Evolutionary conservation across 2,329 filamentous ascomycete genomes (phyloP), one percentile per base, ranked within the genome.

Genomic region (Cladosporium velox): DNA sequence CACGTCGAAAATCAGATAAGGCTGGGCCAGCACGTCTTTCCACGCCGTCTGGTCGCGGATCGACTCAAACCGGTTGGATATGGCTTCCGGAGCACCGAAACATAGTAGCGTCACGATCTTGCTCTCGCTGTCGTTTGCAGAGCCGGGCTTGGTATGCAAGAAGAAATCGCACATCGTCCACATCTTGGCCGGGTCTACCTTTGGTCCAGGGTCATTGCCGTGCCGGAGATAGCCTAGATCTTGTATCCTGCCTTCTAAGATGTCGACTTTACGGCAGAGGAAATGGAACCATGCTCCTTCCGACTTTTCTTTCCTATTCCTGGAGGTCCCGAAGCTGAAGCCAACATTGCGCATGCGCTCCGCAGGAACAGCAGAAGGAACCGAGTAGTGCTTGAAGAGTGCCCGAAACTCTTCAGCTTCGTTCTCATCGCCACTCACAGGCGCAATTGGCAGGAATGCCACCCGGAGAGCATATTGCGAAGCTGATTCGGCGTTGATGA

Each of bases 1-100:
- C 2, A 77, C 66, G 15, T 73, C 71, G 6, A 78, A 70, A 8
- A 79, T 67, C 2, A 73, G 47, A 51, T 76, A 77, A 1, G 77
- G 77, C 64, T 79, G 74, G 1, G 72, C 34, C 4, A 75, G 28
- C 1, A 75, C 44, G 18, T 76, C 70, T 10, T 26, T 32, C 61
- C 61, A 64, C 12, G 61, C 34, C 10, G 44, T 32, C 14, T 30
- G 24, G 12, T 47, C n/a, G 7, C 4, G 3, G 24, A 28, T 55
- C 18, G 52, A 64, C 10, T 24, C 8, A 26, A 64, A 64, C 21
- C 51, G 24, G 8, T 32, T 15, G 10, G 21, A 21, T 5, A 57
- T n/a, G 5, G 44, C 35, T 1, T 26, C 15, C 2, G 61, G 61
- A 14, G 61, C 49, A 5, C 61, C 61, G 26, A 64, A 64, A 21